Evolutionary conservation across 2,329 filamentous ascomycete genomes (phyloP).

Genomic region (Salinomyces thailandicus): DNA sequence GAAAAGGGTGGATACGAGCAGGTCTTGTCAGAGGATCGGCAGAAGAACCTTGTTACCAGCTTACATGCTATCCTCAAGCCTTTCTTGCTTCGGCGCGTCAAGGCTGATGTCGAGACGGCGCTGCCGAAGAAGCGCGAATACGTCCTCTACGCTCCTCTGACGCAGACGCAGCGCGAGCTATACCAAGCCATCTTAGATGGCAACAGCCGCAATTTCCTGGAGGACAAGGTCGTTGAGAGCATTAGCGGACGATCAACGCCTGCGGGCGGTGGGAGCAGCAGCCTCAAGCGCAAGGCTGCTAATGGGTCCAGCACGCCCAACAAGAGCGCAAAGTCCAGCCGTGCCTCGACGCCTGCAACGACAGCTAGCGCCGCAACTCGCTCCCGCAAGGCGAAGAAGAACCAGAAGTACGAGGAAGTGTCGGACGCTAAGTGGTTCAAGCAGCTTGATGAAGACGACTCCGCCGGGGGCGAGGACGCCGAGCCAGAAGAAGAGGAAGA

Average conservation of each 20-base stretch:
- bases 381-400: slow-evolving; percentile 43
- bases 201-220: slow-evolving; percentile 48
- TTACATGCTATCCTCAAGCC: slow-evolving; percentile 91
- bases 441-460: slow-evolving; percentile 54
- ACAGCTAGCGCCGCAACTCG: slow-evolving; percentile 37
- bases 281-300: slow-evolving; percentile 48
- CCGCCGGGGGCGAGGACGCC: slow-evolving; percentile 31
- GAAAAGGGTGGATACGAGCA: slow-evolving; percentile 71
- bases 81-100: slow-evolving; percentile 75
- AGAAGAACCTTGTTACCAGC: slow-evolving; percentile 69
- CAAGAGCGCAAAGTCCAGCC: slow-evolving; percentile 68
- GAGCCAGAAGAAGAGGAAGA: slow-evolving; percentile 34
- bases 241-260: slow-evolving; percentile 46
- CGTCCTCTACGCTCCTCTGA: slow-evolving; percentile 86
- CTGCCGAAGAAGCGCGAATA: slow-evolving; percentile 97
- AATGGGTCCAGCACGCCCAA: slow-evolving; percentile 37
- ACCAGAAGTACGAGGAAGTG: slow-evolving; percentile 54
- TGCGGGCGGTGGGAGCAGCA: slow-evolving; percentile 34
- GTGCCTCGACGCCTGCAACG: slow-evolving; percentile 59
- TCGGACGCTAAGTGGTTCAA: slow-evolving; percentile 79
- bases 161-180: slow-evolving; percentile 77
- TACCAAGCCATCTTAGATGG: slow-evolving; percentile 64
- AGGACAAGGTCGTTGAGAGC: slow-evolving; percentile 63
- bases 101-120: slow-evolving; percentile 81
- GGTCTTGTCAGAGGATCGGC: slow-evolving; percentile 67